Conservation (phyloP, 1,139 yeast genomes). For the Taphrina confusa region DNA sequence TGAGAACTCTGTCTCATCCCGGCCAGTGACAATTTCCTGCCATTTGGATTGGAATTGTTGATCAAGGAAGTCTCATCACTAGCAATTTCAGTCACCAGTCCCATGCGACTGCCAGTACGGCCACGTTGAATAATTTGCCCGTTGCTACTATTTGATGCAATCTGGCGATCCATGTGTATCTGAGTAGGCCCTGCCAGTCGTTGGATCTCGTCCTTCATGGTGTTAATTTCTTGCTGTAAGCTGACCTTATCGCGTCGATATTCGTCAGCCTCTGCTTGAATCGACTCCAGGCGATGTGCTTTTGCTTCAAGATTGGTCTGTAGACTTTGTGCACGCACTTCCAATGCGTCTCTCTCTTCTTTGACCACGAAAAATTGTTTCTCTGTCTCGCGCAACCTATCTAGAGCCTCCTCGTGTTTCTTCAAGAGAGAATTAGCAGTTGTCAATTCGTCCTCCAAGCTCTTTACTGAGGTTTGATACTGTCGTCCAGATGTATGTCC, state of each 20-base stretch:
- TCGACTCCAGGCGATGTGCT: background rate
- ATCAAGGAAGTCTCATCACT: too few species aligned
- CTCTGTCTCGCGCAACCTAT: constrained; percentile 2
- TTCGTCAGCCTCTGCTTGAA: constrained; percentile 11
- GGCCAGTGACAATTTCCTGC: background rate
- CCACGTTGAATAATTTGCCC: background rate
- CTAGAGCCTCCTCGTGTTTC: background rate
- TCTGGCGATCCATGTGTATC: background rate
- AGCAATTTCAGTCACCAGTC: too few species aligned
- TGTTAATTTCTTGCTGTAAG: constrained; percentile 17
- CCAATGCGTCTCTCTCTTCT: background rate
- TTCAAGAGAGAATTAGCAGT: background rate
- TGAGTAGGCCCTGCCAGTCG: constrained; percentile 7
- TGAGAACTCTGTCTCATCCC: background rate
- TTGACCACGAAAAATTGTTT: background rate
- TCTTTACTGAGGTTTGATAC: background rate
- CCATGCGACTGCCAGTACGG: background rate
- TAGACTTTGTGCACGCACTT: background rate
- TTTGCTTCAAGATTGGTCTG: background rate
- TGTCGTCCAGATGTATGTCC: background rate
- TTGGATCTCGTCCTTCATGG: constrained; percentile 17
- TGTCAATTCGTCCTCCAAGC: background rate
- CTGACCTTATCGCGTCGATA: constrained; percentile 5
- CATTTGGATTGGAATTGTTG: background rate
- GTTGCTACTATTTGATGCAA: background rate